These are phyloP conservation scores for Arthrobotrys megalospora DNA, from an alignment of 2,329 filamentous ascomycete genomes.

Conservation along the genomic window DNA sequence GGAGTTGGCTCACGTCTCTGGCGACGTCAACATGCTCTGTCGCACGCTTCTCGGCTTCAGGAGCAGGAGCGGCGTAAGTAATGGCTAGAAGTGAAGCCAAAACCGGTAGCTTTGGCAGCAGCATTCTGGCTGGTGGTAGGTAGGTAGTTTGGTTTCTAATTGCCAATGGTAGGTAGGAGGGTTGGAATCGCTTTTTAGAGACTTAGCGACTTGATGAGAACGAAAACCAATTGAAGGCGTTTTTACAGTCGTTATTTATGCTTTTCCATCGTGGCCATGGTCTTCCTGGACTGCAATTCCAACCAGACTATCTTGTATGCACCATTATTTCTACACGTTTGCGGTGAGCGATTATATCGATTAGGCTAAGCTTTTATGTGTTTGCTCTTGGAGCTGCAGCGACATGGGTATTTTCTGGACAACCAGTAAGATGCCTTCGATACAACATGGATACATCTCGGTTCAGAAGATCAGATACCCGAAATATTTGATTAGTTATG, in stretches of 20 bases:
- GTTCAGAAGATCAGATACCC: not conserved
- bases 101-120: not conserved
- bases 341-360: not conserved
- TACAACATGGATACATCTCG: not conserved
- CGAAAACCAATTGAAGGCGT: not conserved
- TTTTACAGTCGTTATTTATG: not conserved
- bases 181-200: not conserved
- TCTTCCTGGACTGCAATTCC: not conserved
- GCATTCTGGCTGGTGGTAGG: not conserved
- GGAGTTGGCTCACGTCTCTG: not conserved
- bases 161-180: not conserved
- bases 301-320: not conserved
- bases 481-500: not conserved
- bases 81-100: conserved; percentile 3
- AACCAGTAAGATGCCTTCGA: not conserved
- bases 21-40: not conserved
- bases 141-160: not conserved
- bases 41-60: not conserved
- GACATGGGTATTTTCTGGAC: not conserved
- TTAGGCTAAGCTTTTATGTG: not conserved
- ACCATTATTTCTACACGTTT: not conserved
- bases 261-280: not conserved
- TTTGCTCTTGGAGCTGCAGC: not conserved
- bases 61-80: not conserved
- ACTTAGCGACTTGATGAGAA: conserved; percentile 5